Base-by-base conservation (phyloP, 257 asterid species). In the Orobanche coerulescens region DNA sequence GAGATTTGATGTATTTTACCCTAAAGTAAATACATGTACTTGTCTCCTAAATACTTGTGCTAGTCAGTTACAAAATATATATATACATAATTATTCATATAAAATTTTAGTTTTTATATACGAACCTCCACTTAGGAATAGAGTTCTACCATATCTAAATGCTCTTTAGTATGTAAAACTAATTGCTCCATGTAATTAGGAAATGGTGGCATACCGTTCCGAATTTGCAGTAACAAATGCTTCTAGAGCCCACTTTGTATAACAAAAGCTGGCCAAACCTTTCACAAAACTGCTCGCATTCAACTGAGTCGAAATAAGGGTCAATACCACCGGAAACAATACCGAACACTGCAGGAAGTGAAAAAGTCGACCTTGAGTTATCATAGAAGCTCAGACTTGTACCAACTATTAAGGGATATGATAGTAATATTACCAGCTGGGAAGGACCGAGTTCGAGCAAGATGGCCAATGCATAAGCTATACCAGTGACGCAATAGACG, bases 391-490 rank as follows among this genome's bases (percentile, higher is more conserved):
- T 48, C 66, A 0, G 6, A 43, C n/a, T 15, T 15, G 48, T 15
- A 23, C 8, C 18, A 37, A 22, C 26, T 42, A 16, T 52, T 40
- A 37, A 70, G 20, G n/a, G n/a, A 40, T 24, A 53, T 26, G 53
- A 48, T 14, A 59, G 4, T 2, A 13, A 2, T 40, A 12, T 61
- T 79, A 88, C 98, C 92, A 91, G 84, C 78, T 91, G 98, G 49
- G 97, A 88, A 40, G 97, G 89, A 59, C 97, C 96, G 5, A 95
- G 90, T 22, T 82, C 94, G 16, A 91, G 96, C 69, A 91, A 88
- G 72, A 88, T 88, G 69, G 96, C 90, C 64, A 91, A 49, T 0
- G 80, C 90, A 58, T 91, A 91, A 43, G 86, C 98, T 13, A 91
- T 76, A 11, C 98, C 96, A 6, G 96, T 91, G 9, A 91, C 98